A percentile compares a stretch with the other conserved stretches of the same genome.
phyloP scores from a whole-genome alignment of 139 green algal species.

The Pseudopediastrum boryanum region DNA sequence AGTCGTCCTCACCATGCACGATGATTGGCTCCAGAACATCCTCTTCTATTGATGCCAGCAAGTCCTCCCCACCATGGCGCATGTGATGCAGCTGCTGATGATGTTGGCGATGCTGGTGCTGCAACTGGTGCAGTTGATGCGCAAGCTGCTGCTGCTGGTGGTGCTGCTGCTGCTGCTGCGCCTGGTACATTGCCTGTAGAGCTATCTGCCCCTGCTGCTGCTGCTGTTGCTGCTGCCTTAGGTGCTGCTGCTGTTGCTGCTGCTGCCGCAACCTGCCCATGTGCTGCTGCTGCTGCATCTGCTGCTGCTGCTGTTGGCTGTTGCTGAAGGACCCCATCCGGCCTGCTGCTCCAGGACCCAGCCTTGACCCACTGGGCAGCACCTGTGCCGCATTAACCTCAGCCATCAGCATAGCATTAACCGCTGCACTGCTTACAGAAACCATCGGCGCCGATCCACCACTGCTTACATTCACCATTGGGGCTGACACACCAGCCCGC shows the following conservation, averaged over 20 bases:
- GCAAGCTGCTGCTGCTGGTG: no score
- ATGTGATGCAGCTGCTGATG: no score
- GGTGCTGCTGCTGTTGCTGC: not conserved
- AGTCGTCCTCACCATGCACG: no score
- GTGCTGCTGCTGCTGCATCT: conserved; percentile 17
- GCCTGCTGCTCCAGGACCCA: not conserved
- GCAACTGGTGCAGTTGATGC: no score
- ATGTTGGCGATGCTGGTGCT: no score
- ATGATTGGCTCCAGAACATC: no score
- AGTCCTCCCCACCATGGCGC: no score
- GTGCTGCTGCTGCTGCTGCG: no score
- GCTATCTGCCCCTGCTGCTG: no score
- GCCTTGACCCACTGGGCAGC: not conserved
- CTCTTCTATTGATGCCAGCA: no score
- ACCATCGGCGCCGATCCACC: not conserved
- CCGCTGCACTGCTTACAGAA: not conserved
- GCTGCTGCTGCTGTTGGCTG: not conserved
- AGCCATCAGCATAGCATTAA: conserved; percentile 11
- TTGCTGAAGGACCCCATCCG: not conserved
- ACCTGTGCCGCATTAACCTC: not conserved
- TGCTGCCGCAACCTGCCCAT: not conserved
- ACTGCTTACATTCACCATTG: not conserved
- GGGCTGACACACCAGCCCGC: not conserved
- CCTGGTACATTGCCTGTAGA: no score
- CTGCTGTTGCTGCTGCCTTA: not conserved